A percentile compares a stretch with the other conserved stretches of the same genome.
phyloP scores from a whole-genome alignment of 2,329 filamentous ascomycete species.

The Aspergillus candidus region DNA sequence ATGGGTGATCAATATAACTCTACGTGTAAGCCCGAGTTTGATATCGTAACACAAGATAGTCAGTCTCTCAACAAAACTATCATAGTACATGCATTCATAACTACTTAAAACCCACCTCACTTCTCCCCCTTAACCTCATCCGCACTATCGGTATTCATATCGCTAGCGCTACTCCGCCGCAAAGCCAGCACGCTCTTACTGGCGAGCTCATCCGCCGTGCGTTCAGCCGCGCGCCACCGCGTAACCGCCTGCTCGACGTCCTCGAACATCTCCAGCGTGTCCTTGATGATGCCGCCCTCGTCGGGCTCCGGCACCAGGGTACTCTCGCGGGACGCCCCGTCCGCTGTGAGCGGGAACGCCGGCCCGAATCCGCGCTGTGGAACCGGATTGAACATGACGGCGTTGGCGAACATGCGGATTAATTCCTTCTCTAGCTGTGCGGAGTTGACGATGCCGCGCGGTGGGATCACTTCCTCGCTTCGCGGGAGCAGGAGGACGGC shows the following conservation, averaged over 20 bases:
- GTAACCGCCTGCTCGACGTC: constrained; percentile 75
- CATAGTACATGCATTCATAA: constrained; percentile 13
- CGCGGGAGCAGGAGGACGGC: constrained; percentile 44
- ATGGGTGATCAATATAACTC: no score
- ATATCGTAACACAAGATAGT: no score
- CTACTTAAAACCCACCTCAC: constrained; percentile 16
- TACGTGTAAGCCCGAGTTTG: no score
- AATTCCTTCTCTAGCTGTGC: constrained; percentile 88
- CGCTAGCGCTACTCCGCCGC: constrained; percentile 32
- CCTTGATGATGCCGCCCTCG: constrained; percentile 80
- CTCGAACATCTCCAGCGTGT: constrained; percentile 82
- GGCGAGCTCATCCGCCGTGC: constrained; percentile 34
- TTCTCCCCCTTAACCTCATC: constrained; percentile 29
- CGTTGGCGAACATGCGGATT: constrained; percentile 95
- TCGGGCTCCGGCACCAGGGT: constrained; percentile 60
- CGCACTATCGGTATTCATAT: constrained; percentile 31
- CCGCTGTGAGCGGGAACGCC: constrained; percentile 50
- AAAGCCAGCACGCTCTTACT: constrained; percentile 34
- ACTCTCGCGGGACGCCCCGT: constrained; percentile 28
- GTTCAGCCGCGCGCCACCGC: constrained; percentile 68
- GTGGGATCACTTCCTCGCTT: constrained; percentile 71
- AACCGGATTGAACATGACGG: constrained; percentile 96
- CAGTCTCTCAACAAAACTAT: not conserved
- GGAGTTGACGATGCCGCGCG: constrained; percentile 86
- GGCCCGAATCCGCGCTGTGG: constrained; percentile 64